phyloP scores from a whole-genome alignment of 2,329 filamentous ascomycete genomes.

The Stachybotrys chlorohalonatus region DNA sequence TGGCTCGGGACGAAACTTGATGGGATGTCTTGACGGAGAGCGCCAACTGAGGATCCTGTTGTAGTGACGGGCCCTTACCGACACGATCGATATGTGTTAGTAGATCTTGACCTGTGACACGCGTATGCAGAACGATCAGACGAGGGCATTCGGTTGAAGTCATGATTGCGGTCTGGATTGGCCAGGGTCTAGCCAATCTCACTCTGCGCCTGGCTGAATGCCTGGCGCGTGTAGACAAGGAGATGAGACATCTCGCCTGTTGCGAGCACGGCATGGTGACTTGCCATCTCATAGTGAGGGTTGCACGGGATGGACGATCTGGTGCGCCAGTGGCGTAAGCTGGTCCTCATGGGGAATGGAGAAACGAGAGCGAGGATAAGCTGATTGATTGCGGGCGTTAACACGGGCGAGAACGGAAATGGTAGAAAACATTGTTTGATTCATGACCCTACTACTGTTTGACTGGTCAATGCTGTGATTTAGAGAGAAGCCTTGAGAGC shows the following conservation, averaged over 20 bases:
- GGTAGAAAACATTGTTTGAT: neutral
- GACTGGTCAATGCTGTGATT: neutral
- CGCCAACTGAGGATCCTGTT: too few species aligned
- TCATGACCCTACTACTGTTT: neutral
- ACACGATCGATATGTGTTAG: too few species aligned
- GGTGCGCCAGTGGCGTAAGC: neutral
- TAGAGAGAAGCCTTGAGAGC: conserved; percentile 32
- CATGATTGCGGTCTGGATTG: neutral
- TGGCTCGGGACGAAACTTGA: too few species aligned
- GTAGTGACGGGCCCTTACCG: too few species aligned
- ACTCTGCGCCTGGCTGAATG: neutral
- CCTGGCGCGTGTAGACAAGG: too few species aligned
- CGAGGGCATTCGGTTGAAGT: too few species aligned
- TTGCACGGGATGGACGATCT: neutral
- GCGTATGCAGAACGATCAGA: too few species aligned
- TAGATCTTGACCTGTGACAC: too few species aligned
- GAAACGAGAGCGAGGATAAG: neutral
- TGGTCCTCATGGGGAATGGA: neutral
- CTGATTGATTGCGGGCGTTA: neutral
- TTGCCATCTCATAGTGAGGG: too few species aligned
- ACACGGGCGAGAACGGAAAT: neutral
- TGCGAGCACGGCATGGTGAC: neutral
- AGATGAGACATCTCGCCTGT: neutral
- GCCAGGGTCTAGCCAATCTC: neutral
- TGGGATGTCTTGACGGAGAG: too few species aligned